Conservation (phyloP, 192 early-diverging fungal genomes). For the Coemansia guatemalensis region DNA sequence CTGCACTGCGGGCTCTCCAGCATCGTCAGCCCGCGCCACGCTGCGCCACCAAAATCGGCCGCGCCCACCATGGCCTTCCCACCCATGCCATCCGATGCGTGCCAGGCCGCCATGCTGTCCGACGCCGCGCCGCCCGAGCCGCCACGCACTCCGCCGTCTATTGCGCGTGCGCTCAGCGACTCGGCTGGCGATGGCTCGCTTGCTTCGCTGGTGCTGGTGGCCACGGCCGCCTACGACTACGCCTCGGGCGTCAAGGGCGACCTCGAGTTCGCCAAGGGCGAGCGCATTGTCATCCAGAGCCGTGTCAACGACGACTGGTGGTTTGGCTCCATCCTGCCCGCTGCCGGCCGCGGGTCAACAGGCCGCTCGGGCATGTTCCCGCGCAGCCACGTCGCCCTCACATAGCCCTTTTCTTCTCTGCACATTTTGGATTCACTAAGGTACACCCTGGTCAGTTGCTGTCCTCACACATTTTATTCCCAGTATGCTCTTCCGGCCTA, state of each 20-base stretch:
- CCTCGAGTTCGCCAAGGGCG: conserved; percentile 43
- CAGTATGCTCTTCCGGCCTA: background rate
- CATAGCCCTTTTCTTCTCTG: conserved; percentile 3
- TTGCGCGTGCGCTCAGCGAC: conserved; percentile 11
- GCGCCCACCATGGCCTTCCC: conserved; percentile 41
- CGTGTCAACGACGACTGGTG: conserved; percentile 57
- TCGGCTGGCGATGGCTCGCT: conserved; percentile 14
- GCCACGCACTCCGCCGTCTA: conserved; percentile 6
- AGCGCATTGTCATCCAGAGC: conserved; percentile 53
- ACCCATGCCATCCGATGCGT: conserved; percentile 52
- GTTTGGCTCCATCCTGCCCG: conserved; percentile 49
- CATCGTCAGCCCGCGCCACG: conserved; percentile 31
- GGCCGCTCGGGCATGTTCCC: conserved; percentile 54
- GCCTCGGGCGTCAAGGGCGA: conserved; percentile 49
- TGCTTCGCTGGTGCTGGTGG: conserved; percentile 39
- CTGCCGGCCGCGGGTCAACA: conserved; percentile 38
- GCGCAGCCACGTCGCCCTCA: conserved; percentile 46
- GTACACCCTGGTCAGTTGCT: no score
- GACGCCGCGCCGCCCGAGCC: conserved; percentile 9
- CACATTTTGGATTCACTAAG: conserved; percentile 2
- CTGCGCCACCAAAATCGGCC: conserved; percentile 11
- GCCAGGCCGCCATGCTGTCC: conserved; percentile 54
- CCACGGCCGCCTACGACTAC: conserved; percentile 53
- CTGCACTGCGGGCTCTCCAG: conserved; percentile 36
- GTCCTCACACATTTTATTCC: background rate